Evolutionary conservation across 768 basidiomycete species (phyloP).

Genomic region (Lyophyllum decastes): DNA sequence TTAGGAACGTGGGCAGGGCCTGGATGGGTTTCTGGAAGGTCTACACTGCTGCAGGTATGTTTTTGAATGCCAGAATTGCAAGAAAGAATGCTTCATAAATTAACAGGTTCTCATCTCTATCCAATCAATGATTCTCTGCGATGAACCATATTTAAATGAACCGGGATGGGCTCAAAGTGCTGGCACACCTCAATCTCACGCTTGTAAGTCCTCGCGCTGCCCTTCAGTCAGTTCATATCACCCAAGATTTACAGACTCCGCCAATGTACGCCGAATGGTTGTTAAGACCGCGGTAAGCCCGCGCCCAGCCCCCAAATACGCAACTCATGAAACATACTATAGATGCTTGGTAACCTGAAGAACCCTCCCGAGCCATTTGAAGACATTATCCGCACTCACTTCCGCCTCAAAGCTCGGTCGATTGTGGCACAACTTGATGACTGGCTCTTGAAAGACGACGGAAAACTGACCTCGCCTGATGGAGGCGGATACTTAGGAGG

Average conservation of each 20-base stretch:
- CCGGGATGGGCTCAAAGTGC: conserved; percentile 80
- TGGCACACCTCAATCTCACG: conserved; percentile 74
- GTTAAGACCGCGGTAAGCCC: conserved; percentile 77
- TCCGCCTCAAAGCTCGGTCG: conserved; percentile 76
- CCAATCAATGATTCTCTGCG: conserved; percentile 95
- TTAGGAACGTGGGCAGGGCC: conserved; percentile 94
- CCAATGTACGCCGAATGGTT: conserved; percentile 92
- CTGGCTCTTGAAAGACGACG: conserved; percentile 81
- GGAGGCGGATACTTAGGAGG: conserved; percentile 43
- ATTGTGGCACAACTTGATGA: conserved; percentile 75
- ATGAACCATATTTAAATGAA: conserved; percentile 92
- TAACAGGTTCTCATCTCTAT: conserved; percentile 89
- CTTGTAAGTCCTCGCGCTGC: conserved; percentile 53
- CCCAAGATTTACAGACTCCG: conserved; percentile 60
- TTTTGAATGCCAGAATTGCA: no score
- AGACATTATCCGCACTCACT: conserved; percentile 89
- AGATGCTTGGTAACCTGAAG: conserved; percentile 87
- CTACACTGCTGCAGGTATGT: conserved; percentile 81
- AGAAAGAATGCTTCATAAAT: no score
- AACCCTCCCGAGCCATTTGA: conserved; percentile 83
- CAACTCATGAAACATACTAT: conserved; percentile 2
- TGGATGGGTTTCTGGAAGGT: conserved; percentile 90
- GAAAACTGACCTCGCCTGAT: conserved; percentile 54
- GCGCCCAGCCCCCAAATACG: neutral
- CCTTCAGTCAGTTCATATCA: neutral